These are phyloP conservation scores for Ichthyophthirius multifiliis DNA, from an alignment of 169 alveolate species.

Conservation along the genomic window DNA sequence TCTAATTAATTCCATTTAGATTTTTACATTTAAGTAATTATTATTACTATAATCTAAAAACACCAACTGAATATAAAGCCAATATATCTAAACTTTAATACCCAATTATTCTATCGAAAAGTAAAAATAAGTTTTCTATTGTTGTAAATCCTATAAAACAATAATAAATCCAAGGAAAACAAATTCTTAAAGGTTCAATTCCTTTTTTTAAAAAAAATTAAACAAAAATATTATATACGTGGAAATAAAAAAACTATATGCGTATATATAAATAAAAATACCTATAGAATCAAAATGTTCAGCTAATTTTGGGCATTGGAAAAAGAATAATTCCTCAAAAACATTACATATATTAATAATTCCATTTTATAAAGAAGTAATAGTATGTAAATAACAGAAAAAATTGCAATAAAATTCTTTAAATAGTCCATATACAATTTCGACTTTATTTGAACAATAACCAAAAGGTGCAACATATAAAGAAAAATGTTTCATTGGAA, in stretches of 20 bases:
- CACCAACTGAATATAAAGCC: neutral
- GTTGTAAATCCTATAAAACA: slow-evolving; percentile 11
- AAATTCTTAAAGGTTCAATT: neutral
- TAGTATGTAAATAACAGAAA: neutral
- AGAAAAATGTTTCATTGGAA: neutral
- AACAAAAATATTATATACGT: neutral
- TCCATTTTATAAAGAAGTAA: neutral
- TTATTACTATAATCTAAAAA: neutral
- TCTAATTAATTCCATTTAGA: neutral
- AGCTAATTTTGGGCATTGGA: neutral
- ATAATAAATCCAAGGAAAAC: neutral
- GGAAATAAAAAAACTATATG: neutral
- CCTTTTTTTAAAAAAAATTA: neutral
- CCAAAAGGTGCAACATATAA: slow-evolving; percentile 3
- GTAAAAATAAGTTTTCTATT: neutral
- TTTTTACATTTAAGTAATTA: neutral
- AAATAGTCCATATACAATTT: neutral
- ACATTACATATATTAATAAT: neutral
- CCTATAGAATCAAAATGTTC: neutral
- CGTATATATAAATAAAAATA: neutral
- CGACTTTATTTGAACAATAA: neutral
- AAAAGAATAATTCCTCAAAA: slow-evolving; percentile 3
- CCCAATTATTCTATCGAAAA: slow-evolving; percentile 14
- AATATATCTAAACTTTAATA: slow-evolving; percentile 5
- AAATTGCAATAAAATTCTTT: slow-evolving; percentile 16